Evolutionary conservation across 768 basidiomycete species (phyloP).

Genomic region (Tylopilus subfusipes): DNA sequence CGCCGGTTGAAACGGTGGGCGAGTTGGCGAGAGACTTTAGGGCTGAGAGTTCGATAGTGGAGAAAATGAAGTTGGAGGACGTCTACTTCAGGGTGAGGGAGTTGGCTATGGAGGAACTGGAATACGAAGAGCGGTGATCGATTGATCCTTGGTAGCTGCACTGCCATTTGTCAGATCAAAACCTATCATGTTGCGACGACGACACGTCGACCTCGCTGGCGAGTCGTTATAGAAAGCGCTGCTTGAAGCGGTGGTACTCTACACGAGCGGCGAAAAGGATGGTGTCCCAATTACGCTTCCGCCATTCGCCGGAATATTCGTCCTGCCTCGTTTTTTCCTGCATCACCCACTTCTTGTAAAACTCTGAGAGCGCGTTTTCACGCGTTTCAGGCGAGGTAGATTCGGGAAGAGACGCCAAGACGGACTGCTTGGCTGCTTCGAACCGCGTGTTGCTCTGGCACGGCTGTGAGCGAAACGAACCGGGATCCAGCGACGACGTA

Average conservation of each 20-base stretch:
- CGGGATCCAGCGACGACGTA: slow-evolving; percentile 35
- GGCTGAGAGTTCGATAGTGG: slow-evolving; percentile 56
- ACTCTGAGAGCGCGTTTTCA: slow-evolving; percentile 68
- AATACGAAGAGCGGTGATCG: slow-evolving; percentile 32
- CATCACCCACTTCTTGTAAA: slow-evolving; percentile 71
- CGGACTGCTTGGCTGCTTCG: slow-evolving; percentile 59
- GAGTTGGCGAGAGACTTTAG: slow-evolving; percentile 58
- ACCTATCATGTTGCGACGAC: not conserved
- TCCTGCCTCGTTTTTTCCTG: slow-evolving; percentile 60
- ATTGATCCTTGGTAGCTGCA: not conserved
- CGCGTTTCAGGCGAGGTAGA: slow-evolving; percentile 49
- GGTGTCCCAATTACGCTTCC: slow-evolving; percentile 53
- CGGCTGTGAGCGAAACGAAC: slow-evolving; percentile 2
- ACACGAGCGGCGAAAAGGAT: slow-evolving; percentile 60
- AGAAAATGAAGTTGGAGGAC: slow-evolving; percentile 52
- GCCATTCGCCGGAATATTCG: slow-evolving; percentile 65
- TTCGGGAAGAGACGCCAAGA: slow-evolving; percentile 53
- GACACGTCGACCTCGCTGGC: not conserved
- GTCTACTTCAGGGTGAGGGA: slow-evolving; percentile 62
- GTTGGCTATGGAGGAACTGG: slow-evolving; percentile 50
- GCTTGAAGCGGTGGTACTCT: slow-evolving; percentile 43
- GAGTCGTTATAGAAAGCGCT: slow-evolving; percentile 25
- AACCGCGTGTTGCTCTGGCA: slow-evolving; percentile 77
- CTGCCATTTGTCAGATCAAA: not conserved
- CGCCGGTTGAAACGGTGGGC: slow-evolving; percentile 62